Evolutionary conservation across 495 filamentous ascomycete species (phyloP), one percentile per base, ranked within the genome.

Genomic region (Aspergillus mulundensis): DNA sequence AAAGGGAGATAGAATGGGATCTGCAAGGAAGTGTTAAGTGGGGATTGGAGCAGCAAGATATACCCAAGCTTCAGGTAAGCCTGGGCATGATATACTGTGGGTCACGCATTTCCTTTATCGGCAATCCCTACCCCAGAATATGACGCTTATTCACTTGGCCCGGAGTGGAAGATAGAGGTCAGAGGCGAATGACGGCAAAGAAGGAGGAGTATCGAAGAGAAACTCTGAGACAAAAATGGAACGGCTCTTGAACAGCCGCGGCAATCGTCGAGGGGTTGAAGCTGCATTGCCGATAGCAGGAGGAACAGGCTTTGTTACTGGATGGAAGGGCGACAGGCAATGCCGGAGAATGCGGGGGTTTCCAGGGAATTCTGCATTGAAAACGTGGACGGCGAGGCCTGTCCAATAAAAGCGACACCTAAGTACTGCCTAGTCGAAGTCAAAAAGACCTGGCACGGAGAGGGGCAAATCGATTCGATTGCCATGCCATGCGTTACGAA

Each of bases 211-310:
- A 25, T 38, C 19, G 32, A 28, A 30, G 44, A 43, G 5, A 38
- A 23, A 10, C 24, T 21, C 5, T 25, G 1, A 20, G 38, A 16
- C 34, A 7, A 7, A 14, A 38, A 15, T 30, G n/a, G 19, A n/a
- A n/a, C n/a, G n/a, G 18, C 2, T 30, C n/a, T 21, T 28, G 45
- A 38, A 54, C 42, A 16, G 57, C 71, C 69, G 71, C 72, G 69
- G 71, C 32, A 36, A 36, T 36, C 6, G 12, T 14, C 49, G 12
- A 25, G 40, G 42, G 53, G 32, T 55, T 20, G 24, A 46, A 45
- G 8, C 4, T 28, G 25, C 49, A 34, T 48, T 56, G 38, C 57
- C 57, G 57, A 47, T 28, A 38, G 15, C 49, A 43, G 30, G 32
- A 36, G 12, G 11, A 14, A 36, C 32, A 50, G 36, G 5, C 3